Evolutionary conservation across 2,329 filamentous ascomycete genomes (phyloP).

Genomic region (Verticillium nubilum): DNA sequence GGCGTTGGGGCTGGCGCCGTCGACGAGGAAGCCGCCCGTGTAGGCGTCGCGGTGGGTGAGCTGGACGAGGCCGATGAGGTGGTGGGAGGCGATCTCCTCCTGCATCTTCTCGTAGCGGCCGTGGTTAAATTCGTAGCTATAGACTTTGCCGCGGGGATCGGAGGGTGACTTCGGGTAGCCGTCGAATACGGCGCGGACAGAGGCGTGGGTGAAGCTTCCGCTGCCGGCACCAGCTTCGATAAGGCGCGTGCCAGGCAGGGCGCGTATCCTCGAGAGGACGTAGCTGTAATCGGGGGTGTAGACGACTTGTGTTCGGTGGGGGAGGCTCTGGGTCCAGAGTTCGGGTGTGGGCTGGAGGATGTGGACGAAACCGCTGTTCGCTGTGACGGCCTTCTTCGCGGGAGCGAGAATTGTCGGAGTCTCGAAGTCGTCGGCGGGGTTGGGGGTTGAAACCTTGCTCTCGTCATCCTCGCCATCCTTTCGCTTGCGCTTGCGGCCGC

Average conservation of each 20-base stretch:
- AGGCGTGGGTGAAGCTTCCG: constrained; percentile 78
- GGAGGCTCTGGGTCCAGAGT: constrained; percentile 73
- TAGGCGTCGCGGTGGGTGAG: constrained; percentile 79
- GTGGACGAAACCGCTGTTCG: constrained; percentile 68
- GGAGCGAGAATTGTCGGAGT: constrained; percentile 22
- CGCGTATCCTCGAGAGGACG: constrained; percentile 69
- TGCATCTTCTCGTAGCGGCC: constrained; percentile 64
- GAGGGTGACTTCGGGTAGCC: constrained; percentile 50
- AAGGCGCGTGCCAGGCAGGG: constrained; percentile 64
- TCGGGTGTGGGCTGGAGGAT: constrained; percentile 75
- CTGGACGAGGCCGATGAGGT: constrained; percentile 58
- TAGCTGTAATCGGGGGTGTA: constrained; percentile 87
- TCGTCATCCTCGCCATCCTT: constrained; percentile 41
- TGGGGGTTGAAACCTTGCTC: constrained; percentile 12
- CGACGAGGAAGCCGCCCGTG: constrained; percentile 63
- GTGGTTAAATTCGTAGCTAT: constrained; percentile 78
- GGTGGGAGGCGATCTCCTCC: constrained; percentile 64
- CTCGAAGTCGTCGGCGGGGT: constrained; percentile 25
- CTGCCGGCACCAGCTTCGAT: constrained; percentile 81
- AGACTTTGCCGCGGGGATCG: constrained; percentile 61
- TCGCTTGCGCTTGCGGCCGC: constrained; percentile 64
- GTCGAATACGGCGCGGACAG: constrained; percentile 69
- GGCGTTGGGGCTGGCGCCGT: constrained; percentile 54
- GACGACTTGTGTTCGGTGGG: constrained; percentile 79
- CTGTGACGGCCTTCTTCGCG: constrained; percentile 45